Conservation (phyloP, 495 filamentous ascomycete genomes). For the Lichenothelia convexa region DNA sequence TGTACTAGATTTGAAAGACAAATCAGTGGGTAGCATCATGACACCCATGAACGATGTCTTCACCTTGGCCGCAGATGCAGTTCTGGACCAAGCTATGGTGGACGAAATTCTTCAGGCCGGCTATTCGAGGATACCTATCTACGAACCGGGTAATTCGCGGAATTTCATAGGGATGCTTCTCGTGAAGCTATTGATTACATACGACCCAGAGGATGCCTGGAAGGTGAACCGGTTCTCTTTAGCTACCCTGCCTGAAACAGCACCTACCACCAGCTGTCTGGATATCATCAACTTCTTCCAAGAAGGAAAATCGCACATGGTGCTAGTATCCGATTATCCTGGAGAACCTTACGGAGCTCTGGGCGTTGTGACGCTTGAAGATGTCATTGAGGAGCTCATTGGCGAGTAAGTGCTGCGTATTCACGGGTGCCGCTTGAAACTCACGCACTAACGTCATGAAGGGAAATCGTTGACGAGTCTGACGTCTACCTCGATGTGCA, state of each 20-base stretch:
- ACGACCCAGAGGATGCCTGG: conserved; percentile 83
- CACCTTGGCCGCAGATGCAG: conserved; percentile 77
- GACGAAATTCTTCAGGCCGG: conserved; percentile 79
- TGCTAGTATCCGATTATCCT: conserved; percentile 77
- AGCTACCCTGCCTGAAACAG: conserved; percentile 85
- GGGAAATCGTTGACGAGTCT: conserved; percentile 59
- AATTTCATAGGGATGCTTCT: conserved; percentile 96
- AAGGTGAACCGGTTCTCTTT: conserved; percentile 75
- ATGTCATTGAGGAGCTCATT: conserved; percentile 96
- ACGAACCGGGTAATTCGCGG: conserved; percentile 59
- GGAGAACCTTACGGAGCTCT: conserved; percentile 77
- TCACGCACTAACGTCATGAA: conserved; percentile 2
- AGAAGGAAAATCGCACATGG: conserved; percentile 98
- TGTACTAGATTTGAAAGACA: conserved; percentile 90
- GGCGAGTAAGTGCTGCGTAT: conserved; percentile 53
- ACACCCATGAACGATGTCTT: conserved; percentile 97
- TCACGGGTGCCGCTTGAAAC: neutral
- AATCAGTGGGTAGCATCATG: conserved; percentile 88
- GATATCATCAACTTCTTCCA: conserved; percentile 99
- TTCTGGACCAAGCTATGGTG: conserved; percentile 84
- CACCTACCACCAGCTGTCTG: conserved; percentile 84
- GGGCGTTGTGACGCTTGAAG: conserved; percentile 87
- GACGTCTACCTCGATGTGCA: conserved; percentile 94
- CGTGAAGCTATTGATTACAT: conserved; percentile 96
- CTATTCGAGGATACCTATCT: conserved; percentile 89